Conservation (phyloP, 257 asterid genomes). For the Fraxinus excelsior region DNA sequence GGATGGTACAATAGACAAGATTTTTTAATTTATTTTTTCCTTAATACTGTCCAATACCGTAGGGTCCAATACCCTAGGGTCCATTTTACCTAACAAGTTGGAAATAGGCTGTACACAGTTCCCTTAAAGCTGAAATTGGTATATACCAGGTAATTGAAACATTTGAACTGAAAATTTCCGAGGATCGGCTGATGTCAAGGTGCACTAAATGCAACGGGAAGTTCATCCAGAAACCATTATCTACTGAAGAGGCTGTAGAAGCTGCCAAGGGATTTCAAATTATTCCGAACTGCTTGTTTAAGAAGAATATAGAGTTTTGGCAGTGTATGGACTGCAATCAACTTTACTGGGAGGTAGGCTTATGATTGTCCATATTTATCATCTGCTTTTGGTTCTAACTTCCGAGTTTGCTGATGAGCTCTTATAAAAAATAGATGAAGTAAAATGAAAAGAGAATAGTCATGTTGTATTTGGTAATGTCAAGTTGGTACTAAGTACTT, state of each 20-base stretch:
- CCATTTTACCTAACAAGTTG: not conserved
- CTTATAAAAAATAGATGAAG: not conserved
- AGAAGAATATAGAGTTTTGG: slow-evolving; percentile 86
- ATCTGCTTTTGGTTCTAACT: not conserved
- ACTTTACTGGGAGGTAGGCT: slow-evolving; percentile 73
- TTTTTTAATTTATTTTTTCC: not conserved
- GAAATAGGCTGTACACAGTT: not conserved
- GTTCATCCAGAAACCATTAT: slow-evolving; percentile 87
- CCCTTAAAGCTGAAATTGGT: slow-evolving; percentile 15
- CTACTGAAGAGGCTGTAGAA: slow-evolving; percentile 91
- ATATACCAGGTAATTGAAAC: slow-evolving; percentile 74
- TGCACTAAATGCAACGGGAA: slow-evolving; percentile 92
- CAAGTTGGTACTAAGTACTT: not conserved
- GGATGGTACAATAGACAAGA: not conserved
- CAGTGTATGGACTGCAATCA: slow-evolving; percentile 93
- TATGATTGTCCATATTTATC: too few species aligned
- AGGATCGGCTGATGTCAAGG: slow-evolving; percentile 85
- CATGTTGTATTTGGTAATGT: not conserved
- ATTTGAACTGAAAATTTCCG: slow-evolving; percentile 69
- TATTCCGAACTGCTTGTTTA: slow-evolving; percentile 85
- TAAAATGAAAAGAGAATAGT: too few species aligned
- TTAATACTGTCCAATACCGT: not conserved
- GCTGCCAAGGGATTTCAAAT: slow-evolving; percentile 96
- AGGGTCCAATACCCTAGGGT: not conserved
- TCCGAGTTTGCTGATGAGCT: not conserved